Evolutionary conservation across 148 eudicot species (phyloP), one percentile per base, ranked within the genome.

Genomic region (Diospyros lotus): DNA sequence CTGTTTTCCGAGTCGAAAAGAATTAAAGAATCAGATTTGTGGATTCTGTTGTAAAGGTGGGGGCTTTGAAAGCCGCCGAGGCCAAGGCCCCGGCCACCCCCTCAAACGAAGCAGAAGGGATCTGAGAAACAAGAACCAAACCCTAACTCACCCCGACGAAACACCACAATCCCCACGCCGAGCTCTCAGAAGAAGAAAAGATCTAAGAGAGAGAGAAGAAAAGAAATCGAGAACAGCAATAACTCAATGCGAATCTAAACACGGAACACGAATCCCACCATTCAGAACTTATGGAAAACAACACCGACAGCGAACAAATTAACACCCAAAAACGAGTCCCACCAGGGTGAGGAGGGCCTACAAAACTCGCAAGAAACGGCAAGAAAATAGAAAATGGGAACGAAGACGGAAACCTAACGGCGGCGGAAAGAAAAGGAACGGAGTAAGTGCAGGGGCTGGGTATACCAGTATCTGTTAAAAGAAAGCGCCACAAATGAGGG

Each of bases 11-110:
- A 38, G 44, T 42, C 6, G 8, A 45, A 80, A 77, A 79, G 80
- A 88, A 77, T 63, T 46, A 77, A 74, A 74, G 77, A 84, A 81
- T 80, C 12, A 14, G 52, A 52, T 58, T 17, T 66, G 3, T 3
- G 4, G 42, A 41, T 64, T 64, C 67, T 55, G 69, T 81, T 86
- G 84, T 62, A 62, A 18, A 68, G 81, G 50, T 82, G 90, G 98
- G 97, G 98, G 96, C 84, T 89, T 86, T 87, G 89, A 65, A 83
- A 94, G 92, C 98, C 98, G 98, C 98, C 98, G 98, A 90, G 96
- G 97, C 98, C 88, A 82, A 51, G 74, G 91, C 93, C 98, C 91
- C 93, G 93, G 98, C 93, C 86, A 89, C 93, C 98, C 98, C 98
- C 97, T 84, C 97, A 92, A 90, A 87, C 75, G 93, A 83, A 87